Conservation (phyloP, 805 yeast genomes). For the Huiozyma naganishii region DNA sequence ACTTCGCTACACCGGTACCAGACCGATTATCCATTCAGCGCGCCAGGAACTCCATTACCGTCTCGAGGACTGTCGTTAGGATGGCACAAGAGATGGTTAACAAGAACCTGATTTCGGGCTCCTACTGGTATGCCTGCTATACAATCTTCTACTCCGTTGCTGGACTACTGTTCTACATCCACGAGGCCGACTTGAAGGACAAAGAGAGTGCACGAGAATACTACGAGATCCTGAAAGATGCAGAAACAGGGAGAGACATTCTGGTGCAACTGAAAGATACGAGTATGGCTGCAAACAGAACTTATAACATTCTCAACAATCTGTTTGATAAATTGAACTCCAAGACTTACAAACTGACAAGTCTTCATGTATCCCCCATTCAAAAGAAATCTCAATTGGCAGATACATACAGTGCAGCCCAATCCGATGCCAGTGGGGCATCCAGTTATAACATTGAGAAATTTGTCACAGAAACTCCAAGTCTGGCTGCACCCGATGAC, state of each 20-base stretch:
- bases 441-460: slow-evolving; percentile 1
- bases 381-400: background rate
- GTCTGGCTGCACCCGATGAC: background rate
- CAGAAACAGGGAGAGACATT: slow-evolving; percentile 70
- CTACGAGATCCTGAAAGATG: slow-evolving; percentile 55
- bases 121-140: slow-evolving; percentile 90
- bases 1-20: slow-evolving; percentile 31
- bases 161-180: slow-evolving; percentile 72
- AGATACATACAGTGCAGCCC: background rate
- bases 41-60: slow-evolving; percentile 76
- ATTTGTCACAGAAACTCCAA: slow-evolving; percentile 1
- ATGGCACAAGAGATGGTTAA: slow-evolving; percentile 72
- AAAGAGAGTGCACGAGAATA: slow-evolving; percentile 39
- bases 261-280: slow-evolving; percentile 60
- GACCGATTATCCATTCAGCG: slow-evolving; percentile 45
- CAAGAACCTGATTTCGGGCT: slow-evolving; percentile 64
- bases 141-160: slow-evolving; percentile 90
- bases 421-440: background rate
- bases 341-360: slow-evolving; percentile 45
- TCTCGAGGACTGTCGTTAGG: slow-evolving; percentile 70
- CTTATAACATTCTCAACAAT: slow-evolving; percentile 70
- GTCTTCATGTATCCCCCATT: slow-evolving; percentile 8
- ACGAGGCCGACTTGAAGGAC: slow-evolving; percentile 37
- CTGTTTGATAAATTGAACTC: slow-evolving; percentile 69
- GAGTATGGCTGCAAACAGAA: slow-evolving; percentile 69